Percentiles rank a stretch among this genome's conserved stretches.
Conservation (phyloP, 2,329 filamentous ascomycete species). For the Claviceps purpurea region DNA sequence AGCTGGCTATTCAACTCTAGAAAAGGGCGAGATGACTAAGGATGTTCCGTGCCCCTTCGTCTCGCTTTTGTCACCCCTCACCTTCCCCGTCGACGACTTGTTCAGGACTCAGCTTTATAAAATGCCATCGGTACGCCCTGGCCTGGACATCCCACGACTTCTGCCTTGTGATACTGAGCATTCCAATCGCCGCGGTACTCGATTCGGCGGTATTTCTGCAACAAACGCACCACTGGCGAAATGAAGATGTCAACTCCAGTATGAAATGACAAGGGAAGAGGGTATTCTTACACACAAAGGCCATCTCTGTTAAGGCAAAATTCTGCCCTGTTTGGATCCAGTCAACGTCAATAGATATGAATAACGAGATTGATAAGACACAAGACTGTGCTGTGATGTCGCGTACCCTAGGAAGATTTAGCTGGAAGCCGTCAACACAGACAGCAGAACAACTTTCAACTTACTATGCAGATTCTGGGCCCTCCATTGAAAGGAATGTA, state of each 20-base stretch:
- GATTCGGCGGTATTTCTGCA: slow-evolving; percentile 45
- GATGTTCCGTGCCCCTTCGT: neutral
- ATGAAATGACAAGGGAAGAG: neutral
- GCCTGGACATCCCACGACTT: slow-evolving; percentile 30
- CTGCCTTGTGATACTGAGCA: slow-evolving; percentile 29
- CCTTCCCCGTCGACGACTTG: neutral
- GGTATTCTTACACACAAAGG: slow-evolving; percentile 9
- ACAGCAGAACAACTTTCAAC: neutral
- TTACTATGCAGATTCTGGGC: slow-evolving; percentile 52
- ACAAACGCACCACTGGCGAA: slow-evolving; percentile 30
- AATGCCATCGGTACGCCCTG: slow-evolving; percentile 28
- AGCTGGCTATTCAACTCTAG: too few relatives aligned
- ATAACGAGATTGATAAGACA: too few relatives aligned
- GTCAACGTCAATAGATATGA: slow-evolving; percentile 36
- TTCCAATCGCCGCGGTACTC: slow-evolving; percentile 34
- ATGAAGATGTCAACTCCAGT: neutral
- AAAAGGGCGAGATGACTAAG: too few relatives aligned
- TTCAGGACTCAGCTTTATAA: slow-evolving; percentile 12
- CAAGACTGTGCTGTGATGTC: neutral
- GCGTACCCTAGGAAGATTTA: neutral
- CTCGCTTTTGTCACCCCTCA: neutral
- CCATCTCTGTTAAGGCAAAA: slow-evolving; percentile 66
- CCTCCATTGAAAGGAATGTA: slow-evolving; percentile 68
- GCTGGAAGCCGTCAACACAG: neutral
- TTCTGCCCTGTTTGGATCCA: slow-evolving; percentile 65